Base-by-base conservation (phyloP, 148 eudicot species). In the Heliosperma pusillum region DNA sequence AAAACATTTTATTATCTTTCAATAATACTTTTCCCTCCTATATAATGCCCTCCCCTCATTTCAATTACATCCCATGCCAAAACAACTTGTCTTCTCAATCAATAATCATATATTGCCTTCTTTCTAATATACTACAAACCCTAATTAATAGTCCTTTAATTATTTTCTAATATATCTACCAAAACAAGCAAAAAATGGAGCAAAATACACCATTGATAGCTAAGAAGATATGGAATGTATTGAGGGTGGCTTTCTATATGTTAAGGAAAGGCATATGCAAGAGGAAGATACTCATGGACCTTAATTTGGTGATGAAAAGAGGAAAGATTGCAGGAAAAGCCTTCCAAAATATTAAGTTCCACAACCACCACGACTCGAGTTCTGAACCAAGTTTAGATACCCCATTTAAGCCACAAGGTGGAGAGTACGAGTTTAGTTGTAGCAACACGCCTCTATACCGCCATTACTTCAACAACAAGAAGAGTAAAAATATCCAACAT, bases 371-470 rank as follows among this genome's bases (percentile, higher is more conserved):
- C 76, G 68, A 64, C 82, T 10, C 70, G 77, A 16, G 36, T 69
- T 33, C 73, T 57, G 13, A 19, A 50, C 58, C 69, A 40, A 73
- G 17, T 15, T 36, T 11, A 52, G 81, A 11, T 61, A 65, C 15
- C 47, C 63, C 29, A 73, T 21, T 45, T 19, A 13, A 0, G 53
- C 36, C 22, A 36, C 20, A 15, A 53, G 22, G 11, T 50, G n/a
- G 58, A 3, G 91, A 92, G 73, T 92, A 88, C 84, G 96, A 87
- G 85, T 92, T 90, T 85, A 92, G 96, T 77, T 92, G 97, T 82
- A 90, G 90, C 40, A 80, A 80, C 83, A 88, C 85, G 71, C 97
- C 97, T 0, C 72, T 78, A 25, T 71, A 79, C 73, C 83, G 75
- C 63, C 45, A 21, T 13, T 82, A 77, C 76, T 72, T 75, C 58